phyloP scores from a whole-genome alignment of 306 rosid genomes.

The Quercus ilex region DNA sequence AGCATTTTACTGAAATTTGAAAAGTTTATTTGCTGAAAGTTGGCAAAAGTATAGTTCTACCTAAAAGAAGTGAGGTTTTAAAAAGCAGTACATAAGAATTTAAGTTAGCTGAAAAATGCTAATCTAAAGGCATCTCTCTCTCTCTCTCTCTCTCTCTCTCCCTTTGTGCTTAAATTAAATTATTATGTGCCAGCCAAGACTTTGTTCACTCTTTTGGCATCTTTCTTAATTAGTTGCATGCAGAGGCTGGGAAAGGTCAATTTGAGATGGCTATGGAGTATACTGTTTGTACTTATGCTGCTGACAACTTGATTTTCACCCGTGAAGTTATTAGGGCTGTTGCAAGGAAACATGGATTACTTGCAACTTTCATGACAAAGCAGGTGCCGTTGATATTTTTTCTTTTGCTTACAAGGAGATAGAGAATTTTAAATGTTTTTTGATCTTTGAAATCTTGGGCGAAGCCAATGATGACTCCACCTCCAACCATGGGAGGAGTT shows the following conservation, averaged over 20 bases:
- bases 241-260: constrained; percentile 90
- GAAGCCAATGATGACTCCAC: not conserved
- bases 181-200: not conserved
- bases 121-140: no score
- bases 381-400: constrained; percentile 30
- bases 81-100: no score
- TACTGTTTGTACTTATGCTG: constrained; percentile 53
- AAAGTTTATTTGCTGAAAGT: no score
- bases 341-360: constrained; percentile 76
- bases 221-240: constrained; percentile 68
- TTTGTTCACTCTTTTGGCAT: constrained; percentile 6
- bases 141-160: not conserved
- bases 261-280: constrained; percentile 67
- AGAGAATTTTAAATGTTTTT: not conserved
- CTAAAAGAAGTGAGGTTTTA: not conserved
- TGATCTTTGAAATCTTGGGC: not conserved
- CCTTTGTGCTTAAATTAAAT: not conserved
- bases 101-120: no score
- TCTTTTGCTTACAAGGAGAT: not conserved
- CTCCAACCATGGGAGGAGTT: not conserved
- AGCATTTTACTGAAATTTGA: no score
- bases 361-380: constrained; percentile 91
- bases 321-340: constrained; percentile 74
- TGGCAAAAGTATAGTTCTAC: not conserved
- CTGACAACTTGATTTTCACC: constrained; percentile 63